phyloP scores from a whole-genome alignment of 1,139 yeast genomes.

The Eremothecium cymbalariae region DNA sequence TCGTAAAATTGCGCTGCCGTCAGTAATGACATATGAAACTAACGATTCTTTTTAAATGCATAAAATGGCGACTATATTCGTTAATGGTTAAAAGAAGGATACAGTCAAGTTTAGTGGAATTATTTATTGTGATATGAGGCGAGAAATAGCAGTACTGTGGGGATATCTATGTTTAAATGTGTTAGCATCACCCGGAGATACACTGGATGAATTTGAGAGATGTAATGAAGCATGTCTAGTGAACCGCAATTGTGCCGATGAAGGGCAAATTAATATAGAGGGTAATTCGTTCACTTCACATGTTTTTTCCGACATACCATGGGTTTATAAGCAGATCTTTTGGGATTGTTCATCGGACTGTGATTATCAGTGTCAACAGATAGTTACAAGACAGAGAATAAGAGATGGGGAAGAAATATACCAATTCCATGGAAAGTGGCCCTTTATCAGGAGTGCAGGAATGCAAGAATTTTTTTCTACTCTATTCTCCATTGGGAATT shows the following conservation, averaged over 20 bases:
- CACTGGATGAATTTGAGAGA: constrained; percentile 55
- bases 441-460: constrained; percentile 65
- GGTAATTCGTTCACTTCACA: constrained; percentile 31
- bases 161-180: constrained; percentile 7
- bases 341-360: constrained; percentile 85
- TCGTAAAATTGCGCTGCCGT: too few relatives aligned
- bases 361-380: constrained; percentile 84
- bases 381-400: constrained; percentile 51
- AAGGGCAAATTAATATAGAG: constrained; percentile 13
- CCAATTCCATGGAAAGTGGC: constrained; percentile 98
- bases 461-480: constrained; percentile 82
- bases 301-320: constrained; percentile 28
- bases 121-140: too few relatives aligned
- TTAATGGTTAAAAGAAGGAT: too few relatives aligned
- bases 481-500: constrained; percentile 70
- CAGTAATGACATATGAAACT: too few relatives aligned
- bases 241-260: constrained; percentile 30
- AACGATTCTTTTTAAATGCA: too few relatives aligned
- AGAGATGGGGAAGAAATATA: constrained; percentile 43
- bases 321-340: constrained; percentile 36
- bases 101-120: too few relatives aligned
- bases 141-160: neutral
- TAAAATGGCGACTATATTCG: too few relatives aligned
- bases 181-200: constrained; percentile 69
- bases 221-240: constrained; percentile 56